Conservation (phyloP, 352 stramenopile genomes). For the Phytopythium mirpurense region DNA sequence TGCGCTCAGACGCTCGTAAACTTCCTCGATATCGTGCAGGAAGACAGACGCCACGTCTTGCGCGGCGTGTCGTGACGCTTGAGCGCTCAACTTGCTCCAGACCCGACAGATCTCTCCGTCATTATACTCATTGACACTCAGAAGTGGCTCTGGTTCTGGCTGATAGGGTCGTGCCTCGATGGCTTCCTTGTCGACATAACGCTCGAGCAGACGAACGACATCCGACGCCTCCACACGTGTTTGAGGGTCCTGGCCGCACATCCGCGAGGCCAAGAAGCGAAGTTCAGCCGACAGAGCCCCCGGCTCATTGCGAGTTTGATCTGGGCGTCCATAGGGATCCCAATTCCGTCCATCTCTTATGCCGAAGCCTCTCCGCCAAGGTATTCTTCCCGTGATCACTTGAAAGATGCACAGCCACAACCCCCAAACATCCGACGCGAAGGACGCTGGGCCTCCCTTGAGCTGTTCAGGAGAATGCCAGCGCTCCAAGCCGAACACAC, state of each 20-base stretch:
- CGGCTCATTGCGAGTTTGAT: not conserved
- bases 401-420: slow-evolving; percentile 35
- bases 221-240: slow-evolving; percentile 13
- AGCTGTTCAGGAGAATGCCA: slow-evolving; percentile 4
- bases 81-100: not conserved
- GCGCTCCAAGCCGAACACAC: not conserved
- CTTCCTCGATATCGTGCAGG: not conserved
- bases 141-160: not conserved
- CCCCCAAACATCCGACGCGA: slow-evolving; percentile 33
- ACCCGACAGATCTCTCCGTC: not conserved
- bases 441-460: slow-evolving; percentile 1
- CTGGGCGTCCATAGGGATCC: not conserved
- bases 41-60: not conserved
- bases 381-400: slow-evolving; percentile 17
- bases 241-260: slow-evolving; percentile 20
- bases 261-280: slow-evolving; percentile 20
- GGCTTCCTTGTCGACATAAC: not conserved
- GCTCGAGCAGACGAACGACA: slow-evolving; percentile 5
- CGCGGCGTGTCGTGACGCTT: not conserved
- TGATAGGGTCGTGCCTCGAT: not conserved
- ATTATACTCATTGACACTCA: not conserved
- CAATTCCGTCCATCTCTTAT: slow-evolving; percentile 4
- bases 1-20: not conserved
- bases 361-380: slow-evolving; percentile 18
- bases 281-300: not conserved